Percentiles rank a stretch among this genome's conserved stretches.
phyloP scores from a whole-genome alignment of 2,329 filamentous ascomycete genomes.

The Cladosporium halotolerans region DNA sequence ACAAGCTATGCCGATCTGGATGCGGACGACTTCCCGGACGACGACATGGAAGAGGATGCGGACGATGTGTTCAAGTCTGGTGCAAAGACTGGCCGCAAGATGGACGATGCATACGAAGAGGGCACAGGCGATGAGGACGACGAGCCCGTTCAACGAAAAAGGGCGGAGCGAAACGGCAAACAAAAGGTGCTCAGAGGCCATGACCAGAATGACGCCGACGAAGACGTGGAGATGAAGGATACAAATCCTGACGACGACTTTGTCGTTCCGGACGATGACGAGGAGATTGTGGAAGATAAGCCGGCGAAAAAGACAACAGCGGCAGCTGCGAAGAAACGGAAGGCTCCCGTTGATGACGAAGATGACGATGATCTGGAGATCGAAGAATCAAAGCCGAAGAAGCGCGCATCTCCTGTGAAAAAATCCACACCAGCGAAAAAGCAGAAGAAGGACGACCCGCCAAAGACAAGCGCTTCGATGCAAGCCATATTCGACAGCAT shows the following conservation, averaged over 20 bases:
- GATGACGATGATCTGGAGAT: slow-evolving; percentile 44
- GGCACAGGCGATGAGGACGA: slow-evolving; percentile 60
- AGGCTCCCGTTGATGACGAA: slow-evolving; percentile 53
- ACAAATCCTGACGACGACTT: slow-evolving; percentile 39
- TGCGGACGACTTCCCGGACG: slow-evolving; percentile 32
- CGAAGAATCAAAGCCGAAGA: slow-evolving; percentile 42
- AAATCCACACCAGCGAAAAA: slow-evolving; percentile 47
- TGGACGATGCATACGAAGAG: slow-evolving; percentile 67
- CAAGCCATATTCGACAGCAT: slow-evolving; percentile 85
- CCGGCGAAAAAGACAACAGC: slow-evolving; percentile 31
- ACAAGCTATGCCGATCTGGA: slow-evolving; percentile 34
- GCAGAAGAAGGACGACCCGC: slow-evolving; percentile 58
- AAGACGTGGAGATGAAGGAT: slow-evolving; percentile 50
- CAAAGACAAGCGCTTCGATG: slow-evolving; percentile 62
- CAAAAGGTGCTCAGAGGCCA: slow-evolving; percentile 45
- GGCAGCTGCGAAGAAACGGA: slow-evolving; percentile 47
- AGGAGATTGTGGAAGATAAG: slow-evolving; percentile 35
- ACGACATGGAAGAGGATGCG: slow-evolving; percentile 46
- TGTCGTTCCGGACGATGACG: slow-evolving; percentile 38
- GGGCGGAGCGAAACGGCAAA: slow-evolving; percentile 34
- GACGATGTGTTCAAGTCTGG: slow-evolving; percentile 80
- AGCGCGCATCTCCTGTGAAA: slow-evolving; percentile 30
- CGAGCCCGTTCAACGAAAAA: slow-evolving; percentile 51
- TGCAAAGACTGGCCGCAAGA: slow-evolving; percentile 48
- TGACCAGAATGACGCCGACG: slow-evolving; percentile 34